phyloP scores from a whole-genome alignment of 2,329 filamentous ascomycete genomes.

The Diplodia corticola region DNA sequence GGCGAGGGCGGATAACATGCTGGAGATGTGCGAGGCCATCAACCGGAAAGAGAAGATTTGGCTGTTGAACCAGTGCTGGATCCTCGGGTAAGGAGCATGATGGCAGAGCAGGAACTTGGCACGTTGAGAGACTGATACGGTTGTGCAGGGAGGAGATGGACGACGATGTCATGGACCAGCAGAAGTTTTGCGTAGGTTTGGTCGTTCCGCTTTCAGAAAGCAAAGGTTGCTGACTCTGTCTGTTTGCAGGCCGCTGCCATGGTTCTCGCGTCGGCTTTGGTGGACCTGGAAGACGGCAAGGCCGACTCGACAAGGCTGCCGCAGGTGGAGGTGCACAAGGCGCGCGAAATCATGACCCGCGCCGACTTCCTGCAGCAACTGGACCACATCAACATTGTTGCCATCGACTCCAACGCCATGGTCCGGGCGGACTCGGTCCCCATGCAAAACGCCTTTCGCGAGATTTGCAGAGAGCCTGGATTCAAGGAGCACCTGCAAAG shows the following conservation, averaged over 20 bases:
- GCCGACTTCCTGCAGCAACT: slow-evolving; percentile 85
- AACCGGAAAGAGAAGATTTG: slow-evolving; percentile 66
- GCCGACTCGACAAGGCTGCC: slow-evolving; percentile 63
- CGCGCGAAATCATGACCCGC: slow-evolving; percentile 82
- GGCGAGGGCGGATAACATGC: slow-evolving; percentile 74
- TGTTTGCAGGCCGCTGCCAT: slow-evolving; percentile 74
- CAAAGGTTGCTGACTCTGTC: neutral
- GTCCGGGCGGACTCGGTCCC: slow-evolving; percentile 80
- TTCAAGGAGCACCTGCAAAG: slow-evolving; percentile 78
- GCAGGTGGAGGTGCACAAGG: slow-evolving; percentile 74
- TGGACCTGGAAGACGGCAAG: slow-evolving; percentile 68
- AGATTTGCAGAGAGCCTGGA: slow-evolving; percentile 70
- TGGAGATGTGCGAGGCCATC: slow-evolving; percentile 68
- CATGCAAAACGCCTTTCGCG: slow-evolving; percentile 82
- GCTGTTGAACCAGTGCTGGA: slow-evolving; percentile 70
- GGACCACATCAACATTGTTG: slow-evolving; percentile 87
- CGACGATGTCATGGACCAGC: slow-evolving; percentile 91
- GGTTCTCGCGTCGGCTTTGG: slow-evolving; percentile 79
- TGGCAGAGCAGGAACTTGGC: neutral
- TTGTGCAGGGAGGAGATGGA: slow-evolving; percentile 61
- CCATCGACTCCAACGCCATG: slow-evolving; percentile 76
- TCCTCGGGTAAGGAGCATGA: slow-evolving; percentile 53
- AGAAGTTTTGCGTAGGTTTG: slow-evolving; percentile 75
- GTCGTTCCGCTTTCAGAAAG: neutral
- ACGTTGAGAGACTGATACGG: neutral